A percentile compares a stretch with the other conserved stretches of the same genome.
Evolutionary conservation across 257 asterid species (phyloP).

Genomic region (Lavandula angustifolia): DNA sequence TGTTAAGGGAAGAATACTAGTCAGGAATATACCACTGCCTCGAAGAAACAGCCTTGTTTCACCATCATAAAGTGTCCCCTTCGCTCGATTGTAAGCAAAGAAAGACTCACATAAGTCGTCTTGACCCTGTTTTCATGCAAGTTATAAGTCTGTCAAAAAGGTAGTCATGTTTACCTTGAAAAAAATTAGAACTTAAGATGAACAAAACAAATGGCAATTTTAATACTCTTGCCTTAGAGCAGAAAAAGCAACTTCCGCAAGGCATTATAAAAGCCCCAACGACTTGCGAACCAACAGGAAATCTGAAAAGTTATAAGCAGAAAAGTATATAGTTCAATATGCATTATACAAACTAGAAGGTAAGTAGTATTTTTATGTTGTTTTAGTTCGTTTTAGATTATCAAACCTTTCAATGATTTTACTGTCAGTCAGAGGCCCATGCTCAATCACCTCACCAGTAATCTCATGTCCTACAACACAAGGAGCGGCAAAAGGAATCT

Average conservation of each 20-base stretch:
- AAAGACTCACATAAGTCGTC: slow-evolving; percentile 94
- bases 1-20: slow-evolving; percentile 14
- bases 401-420: slow-evolving; percentile 67
- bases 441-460: slow-evolving; percentile 95
- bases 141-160: slow-evolving; percentile 28
- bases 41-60: slow-evolving; percentile 93
- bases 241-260: slow-evolving; percentile 90
- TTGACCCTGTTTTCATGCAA: slow-evolving; percentile 75
- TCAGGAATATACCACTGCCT: slow-evolving; percentile 54
- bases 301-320: slow-evolving; percentile 41
- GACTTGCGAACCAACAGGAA: slow-evolving; percentile 82
- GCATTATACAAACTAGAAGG: neutral
- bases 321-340: slow-evolving; percentile 8
- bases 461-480: slow-evolving; percentile 97
- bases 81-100: slow-evolving; percentile 92
- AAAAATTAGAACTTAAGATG: slow-evolving; percentile 24
- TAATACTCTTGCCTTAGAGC: slow-evolving; percentile 70
- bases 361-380: neutral
- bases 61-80: slow-evolving; percentile 98
- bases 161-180: neutral
- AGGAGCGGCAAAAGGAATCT: slow-evolving; percentile 91
- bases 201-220: slow-evolving; percentile 28
- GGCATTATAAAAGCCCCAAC: slow-evolving; percentile 99
- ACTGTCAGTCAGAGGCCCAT: slow-evolving; percentile 75
- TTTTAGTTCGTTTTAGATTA: neutral